A percentile compares a stretch with the other conserved stretches of the same genome.
phyloP scores from a whole-genome alignment of 73 alveolate genomes.

The Stentor roeselii region DNA sequence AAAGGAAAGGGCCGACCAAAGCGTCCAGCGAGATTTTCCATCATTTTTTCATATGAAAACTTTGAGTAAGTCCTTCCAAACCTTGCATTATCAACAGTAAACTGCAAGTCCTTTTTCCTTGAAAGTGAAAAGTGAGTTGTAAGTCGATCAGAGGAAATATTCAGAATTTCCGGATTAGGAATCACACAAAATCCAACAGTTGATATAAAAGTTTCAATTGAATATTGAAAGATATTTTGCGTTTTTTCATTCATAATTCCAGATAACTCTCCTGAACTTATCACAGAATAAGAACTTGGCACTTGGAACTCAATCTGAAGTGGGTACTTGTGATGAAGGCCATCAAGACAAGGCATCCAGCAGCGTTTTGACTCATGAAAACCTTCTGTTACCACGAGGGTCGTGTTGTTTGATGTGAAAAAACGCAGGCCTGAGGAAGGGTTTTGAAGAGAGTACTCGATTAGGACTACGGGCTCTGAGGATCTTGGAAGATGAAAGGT shows the following conservation, averaged over 20 bases:
- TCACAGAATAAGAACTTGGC: not conserved
- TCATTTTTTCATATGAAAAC: slow-evolving; percentile 3
- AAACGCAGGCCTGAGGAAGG: not conserved
- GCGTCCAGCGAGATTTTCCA: not conserved
- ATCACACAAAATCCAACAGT: slow-evolving; percentile 14
- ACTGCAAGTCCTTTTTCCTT: not conserved
- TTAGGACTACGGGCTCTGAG: not conserved
- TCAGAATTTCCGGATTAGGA: not conserved
- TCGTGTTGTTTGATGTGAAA: not conserved
- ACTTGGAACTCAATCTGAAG: slow-evolving; percentile 3
- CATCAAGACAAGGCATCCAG: slow-evolving; percentile 19
- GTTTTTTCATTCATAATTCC: not conserved
- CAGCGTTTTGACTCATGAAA: not conserved
- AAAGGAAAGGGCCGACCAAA: slow-evolving; percentile 33
- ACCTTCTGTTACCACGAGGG: slow-evolving; percentile 1
- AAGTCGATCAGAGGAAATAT: not conserved
- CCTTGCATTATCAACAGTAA: not conserved
- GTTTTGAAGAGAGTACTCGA: not conserved
- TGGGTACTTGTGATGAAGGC: not conserved
- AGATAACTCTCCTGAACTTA: slow-evolving; percentile 10
- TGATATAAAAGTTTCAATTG: not conserved
- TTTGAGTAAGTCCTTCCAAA: no score
- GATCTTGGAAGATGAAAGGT: not conserved
- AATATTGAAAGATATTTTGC: not conserved
- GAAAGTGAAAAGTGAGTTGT: not conserved